Conservation (phyloP, 352 stramenopile species). For the Phytopythium litorale region DNA sequence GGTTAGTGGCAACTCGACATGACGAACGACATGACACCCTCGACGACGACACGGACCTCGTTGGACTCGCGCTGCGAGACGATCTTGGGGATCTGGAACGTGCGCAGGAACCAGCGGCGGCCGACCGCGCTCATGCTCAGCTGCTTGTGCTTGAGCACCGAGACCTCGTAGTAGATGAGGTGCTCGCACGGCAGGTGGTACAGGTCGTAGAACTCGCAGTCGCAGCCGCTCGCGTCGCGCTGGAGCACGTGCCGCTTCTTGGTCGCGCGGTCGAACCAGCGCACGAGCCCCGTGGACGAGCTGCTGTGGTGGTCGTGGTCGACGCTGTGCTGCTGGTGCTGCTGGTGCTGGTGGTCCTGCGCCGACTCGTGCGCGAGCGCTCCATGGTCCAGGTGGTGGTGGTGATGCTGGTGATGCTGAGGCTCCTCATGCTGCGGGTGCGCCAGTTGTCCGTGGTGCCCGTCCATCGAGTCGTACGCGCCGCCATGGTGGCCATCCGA, state of each 20-base stretch:
- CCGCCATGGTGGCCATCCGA: neutral
- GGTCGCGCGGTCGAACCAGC: slow-evolving; percentile 53
- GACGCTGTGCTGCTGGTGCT: neutral
- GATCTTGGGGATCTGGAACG: slow-evolving; percentile 63
- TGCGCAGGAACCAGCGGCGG: slow-evolving; percentile 61
- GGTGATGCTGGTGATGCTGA: slow-evolving; percentile 4
- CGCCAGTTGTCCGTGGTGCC: neutral
- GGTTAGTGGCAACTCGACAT: neutral
- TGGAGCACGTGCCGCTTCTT: slow-evolving; percentile 60
- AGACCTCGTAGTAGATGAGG: slow-evolving; percentile 74
- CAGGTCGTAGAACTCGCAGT: slow-evolving; percentile 64
- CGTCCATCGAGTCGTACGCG: slow-evolving; percentile 5
- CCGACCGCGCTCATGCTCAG: slow-evolving; percentile 57
- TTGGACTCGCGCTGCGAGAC: slow-evolving; percentile 58
- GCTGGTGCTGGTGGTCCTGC: neutral
- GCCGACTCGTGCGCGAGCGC: neutral
- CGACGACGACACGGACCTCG: slow-evolving; percentile 28
- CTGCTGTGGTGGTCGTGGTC: neutral
- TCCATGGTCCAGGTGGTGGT: slow-evolving; percentile 2
- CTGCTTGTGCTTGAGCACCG: slow-evolving; percentile 56
- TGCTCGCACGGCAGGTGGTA: slow-evolving; percentile 68
- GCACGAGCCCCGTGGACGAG: slow-evolving; percentile 22
- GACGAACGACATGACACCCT: neutral
- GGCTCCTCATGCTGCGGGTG: neutral
- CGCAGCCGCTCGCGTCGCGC: slow-evolving; percentile 52